These are phyloP conservation scores for Suhomyces xylopsoci DNA, from an alignment of 805 yeast genomes.

Conservation along the genomic window DNA sequence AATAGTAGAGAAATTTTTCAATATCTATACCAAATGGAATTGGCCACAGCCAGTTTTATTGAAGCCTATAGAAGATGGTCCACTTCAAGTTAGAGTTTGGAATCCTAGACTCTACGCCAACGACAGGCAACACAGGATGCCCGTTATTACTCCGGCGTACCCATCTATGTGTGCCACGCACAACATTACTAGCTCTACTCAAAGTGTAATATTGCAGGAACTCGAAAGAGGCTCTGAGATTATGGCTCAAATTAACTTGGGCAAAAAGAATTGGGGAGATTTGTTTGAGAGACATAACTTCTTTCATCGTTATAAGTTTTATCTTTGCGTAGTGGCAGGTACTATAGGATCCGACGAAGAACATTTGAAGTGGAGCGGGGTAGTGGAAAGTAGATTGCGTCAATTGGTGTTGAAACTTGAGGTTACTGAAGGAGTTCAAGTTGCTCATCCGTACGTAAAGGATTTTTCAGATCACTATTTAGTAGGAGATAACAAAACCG, in stretches of 20 bases:
- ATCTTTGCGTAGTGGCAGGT: constrained; percentile 75
- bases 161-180: constrained; percentile 99
- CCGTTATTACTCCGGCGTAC: constrained; percentile 96
- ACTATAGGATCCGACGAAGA: constrained; percentile 75
- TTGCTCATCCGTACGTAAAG: constrained; percentile 90
- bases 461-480: constrained; percentile 38
- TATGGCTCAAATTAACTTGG: constrained; percentile 41
- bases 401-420: constrained; percentile 82
- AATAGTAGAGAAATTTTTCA: constrained; percentile 84
- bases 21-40: constrained; percentile 82
- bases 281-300: constrained; percentile 77
- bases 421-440: constrained; percentile 62
- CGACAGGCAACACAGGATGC: constrained; percentile 92
- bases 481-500: no score
- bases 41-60: constrained; percentile 98
- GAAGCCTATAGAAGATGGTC: constrained; percentile 95
- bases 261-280: constrained; percentile 64
- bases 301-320: constrained; percentile 81
- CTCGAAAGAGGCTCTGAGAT: constrained; percentile 57
- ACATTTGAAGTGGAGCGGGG: constrained; percentile 87
- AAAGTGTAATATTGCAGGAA: constrained; percentile 75
- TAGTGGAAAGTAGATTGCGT: constrained; percentile 86
- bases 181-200: constrained; percentile 87
- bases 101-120: constrained; percentile 87
- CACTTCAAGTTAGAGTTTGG: constrained; percentile 94